Evolutionary conservation across 805 yeast genomes (phyloP).

Genomic region (Hagleromyces aurorensis): DNA sequence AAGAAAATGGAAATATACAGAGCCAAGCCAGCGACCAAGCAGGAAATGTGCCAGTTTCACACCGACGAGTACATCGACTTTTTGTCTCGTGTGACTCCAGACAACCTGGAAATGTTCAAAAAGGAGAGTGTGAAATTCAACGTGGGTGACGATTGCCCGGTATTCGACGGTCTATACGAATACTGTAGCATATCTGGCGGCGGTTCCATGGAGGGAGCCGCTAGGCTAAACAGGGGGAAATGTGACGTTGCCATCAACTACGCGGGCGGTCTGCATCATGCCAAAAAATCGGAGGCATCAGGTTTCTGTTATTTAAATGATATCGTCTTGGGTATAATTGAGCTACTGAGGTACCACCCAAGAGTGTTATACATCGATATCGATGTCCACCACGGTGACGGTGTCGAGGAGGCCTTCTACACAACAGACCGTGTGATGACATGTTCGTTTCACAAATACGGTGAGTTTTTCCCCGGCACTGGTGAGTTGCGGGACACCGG

Average conservation of each 20-base stretch:
- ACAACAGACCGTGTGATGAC: slow-evolving; percentile 95
- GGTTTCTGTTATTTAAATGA: slow-evolving; percentile 96
- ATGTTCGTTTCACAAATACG: slow-evolving; percentile 90
- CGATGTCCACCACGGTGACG: slow-evolving; percentile 96
- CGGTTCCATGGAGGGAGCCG: slow-evolving; percentile 88
- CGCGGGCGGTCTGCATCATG: slow-evolving; percentile 96
- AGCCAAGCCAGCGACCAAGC: slow-evolving; percentile 95
- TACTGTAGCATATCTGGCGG: slow-evolving; percentile 86
- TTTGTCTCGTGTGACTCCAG: slow-evolving; percentile 83
- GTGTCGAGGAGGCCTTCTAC: slow-evolving; percentile 95
- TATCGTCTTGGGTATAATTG: slow-evolving; percentile 81
- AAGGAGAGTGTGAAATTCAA: slow-evolving; percentile 85
- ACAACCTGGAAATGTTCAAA: slow-evolving; percentile 76
- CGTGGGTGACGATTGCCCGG: slow-evolving; percentile 92
- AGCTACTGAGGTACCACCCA: slow-evolving; percentile 80
- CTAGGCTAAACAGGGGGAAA: slow-evolving; percentile 75
- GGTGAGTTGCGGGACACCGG: slow-evolving; percentile 89
- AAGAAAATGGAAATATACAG: slow-evolving; percentile 96
- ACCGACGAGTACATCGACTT: slow-evolving; percentile 97
- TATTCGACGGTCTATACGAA: slow-evolving; percentile 90
- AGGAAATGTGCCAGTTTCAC: slow-evolving; percentile 97
- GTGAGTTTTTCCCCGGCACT: slow-evolving; percentile 96
- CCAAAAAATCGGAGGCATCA: slow-evolving; percentile 87
- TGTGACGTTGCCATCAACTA: slow-evolving; percentile 93
- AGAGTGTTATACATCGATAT: slow-evolving; percentile 90